Evolutionary conservation across 441 rosid genomes (phyloP), one percentile per base, ranked within the genome.

Genomic region (Brassica hybrid): DNA sequence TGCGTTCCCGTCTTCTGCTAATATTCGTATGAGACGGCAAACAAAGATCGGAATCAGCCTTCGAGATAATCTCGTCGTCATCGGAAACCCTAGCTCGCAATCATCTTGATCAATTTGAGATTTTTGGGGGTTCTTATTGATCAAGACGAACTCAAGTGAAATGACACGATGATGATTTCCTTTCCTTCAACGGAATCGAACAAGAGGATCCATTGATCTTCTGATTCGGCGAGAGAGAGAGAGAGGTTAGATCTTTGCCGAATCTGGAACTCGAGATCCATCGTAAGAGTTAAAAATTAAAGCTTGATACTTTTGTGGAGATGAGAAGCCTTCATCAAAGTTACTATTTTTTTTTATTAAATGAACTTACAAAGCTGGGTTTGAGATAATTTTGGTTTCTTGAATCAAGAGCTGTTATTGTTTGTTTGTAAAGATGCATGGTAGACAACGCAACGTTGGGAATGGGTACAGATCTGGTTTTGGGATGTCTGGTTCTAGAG

Each of bases 401-500:
- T 48, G 57, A 50, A 34, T 14, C 13, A 14, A 45, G 52, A 45
- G 56, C 56, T 48, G 17, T 48, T 45, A 34, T 23, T 48, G 13
- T 5, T 17, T 7, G 18, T 50, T 50, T 50, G 57, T 50, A 50
- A 54, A 54, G 59, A 54, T 54, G 59, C 59, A 54, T 54, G 59
- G 59, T 54, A 54, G 59, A 17, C 59, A 54, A 54, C 21, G 59
- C 59, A 54, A 54, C 23, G 11, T 54, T 54, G 59, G 59, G 59
- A 54, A 54, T 54, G 59, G 23, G 59, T 54, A 54, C 23, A 54
- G 59, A 54, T 54, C 59, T 16, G 59, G 59, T 54, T 54, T 86
- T 85, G 88, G 89, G 12, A 65, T 87, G 80, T 81, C 90, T 73
- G 83, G 81, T 64, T 88, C 95, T 30, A 81, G 94, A 76, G 73